Evolutionary conservation across 257 asterid genomes (phyloP), one percentile per base, ranked within the genome.

Genomic region (Rhazya stricta): DNA sequence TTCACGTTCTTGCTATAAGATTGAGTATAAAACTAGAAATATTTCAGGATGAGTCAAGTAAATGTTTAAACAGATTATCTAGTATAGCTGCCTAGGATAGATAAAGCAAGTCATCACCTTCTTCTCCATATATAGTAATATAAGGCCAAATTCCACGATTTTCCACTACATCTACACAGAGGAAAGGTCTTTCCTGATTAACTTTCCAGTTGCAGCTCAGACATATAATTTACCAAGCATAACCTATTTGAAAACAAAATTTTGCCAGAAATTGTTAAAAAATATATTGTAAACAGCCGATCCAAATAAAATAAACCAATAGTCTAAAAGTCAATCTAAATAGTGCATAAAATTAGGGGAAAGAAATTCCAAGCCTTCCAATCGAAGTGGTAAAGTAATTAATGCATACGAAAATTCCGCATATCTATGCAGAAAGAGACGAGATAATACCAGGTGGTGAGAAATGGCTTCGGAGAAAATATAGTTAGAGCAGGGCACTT

Each of bases 401-500:
- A 27, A 43, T 12, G n/a, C 16, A 73, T 19, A 46, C 3, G 68
- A 42, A 62, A 62, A 62, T 32, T 62, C 25, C 25, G 2, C 62
- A 57, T 9, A 27, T 25, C 54, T 45, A 12, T 0, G 41, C 18
- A 70, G 18, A 70, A 69, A 45, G 9, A n/a, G 43, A 43, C 7
- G 74, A 23, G 62, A 36, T 41, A 74, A 32, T 79, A 91, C 97
- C 97, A 87, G 86, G 91, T 81, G 67, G 87, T 78, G 74, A 91
- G 86, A 68, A 79, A 53, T 65, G 96, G 94, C 69, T 85, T 91
- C 10, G 96, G 90, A 41, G 97, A 91, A 84, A 91, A 91, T 80
- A 91, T 67, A 51, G 90, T 69, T 79, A 91, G 95, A 29, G 89
- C 86, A 2, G 96, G 86, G 61, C 91, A 91, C 81, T 89, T 91